phyloP scores from a whole-genome alignment of 805 yeast genomes.

The Debaryomyces maramus region DNA sequence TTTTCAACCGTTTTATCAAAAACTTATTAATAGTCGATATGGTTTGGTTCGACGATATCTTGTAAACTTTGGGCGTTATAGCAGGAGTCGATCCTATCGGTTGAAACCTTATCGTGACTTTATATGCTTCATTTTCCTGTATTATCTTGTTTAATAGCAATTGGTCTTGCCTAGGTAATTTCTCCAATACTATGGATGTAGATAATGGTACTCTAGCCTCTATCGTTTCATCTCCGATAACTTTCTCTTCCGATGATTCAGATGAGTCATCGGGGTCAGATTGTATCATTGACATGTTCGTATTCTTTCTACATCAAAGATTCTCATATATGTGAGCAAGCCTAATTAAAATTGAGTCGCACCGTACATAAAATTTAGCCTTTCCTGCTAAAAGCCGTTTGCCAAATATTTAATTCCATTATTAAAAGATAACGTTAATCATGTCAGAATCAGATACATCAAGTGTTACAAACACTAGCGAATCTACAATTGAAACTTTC shows the following conservation, averaged over 20 bases:
- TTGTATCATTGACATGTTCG: neutral
- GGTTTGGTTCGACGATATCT: slow-evolving; percentile 47
- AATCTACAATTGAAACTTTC: slow-evolving; percentile 23
- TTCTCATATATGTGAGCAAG: no score
- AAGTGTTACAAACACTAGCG: slow-evolving; percentile 14
- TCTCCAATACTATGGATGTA: slow-evolving; percentile 16
- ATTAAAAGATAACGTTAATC: no score
- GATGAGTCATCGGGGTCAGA: neutral
- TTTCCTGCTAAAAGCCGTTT: no score
- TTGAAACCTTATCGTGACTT: slow-evolving; percentile 53
- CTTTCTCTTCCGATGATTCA: neutral
- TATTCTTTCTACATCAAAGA: no score
- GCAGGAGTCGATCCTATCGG: slow-evolving; percentile 60
- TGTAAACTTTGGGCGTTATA: slow-evolving; percentile 50
- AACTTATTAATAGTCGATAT: slow-evolving; percentile 48
- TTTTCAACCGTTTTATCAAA: slow-evolving; percentile 39
- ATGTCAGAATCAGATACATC: slow-evolving; percentile 21
- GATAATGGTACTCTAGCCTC: slow-evolving; percentile 19
- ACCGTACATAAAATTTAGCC: no score
- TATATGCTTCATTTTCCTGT: slow-evolving; percentile 12
- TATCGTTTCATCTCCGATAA: slow-evolving; percentile 8
- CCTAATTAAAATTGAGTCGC: no score
- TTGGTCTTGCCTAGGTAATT: slow-evolving; percentile 11
- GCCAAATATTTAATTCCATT: no score
- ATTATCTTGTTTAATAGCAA: slow-evolving; percentile 9